Evolutionary conservation across 495 filamentous ascomycete genomes (phyloP).

Genomic region (Darksidea phi): DNA sequence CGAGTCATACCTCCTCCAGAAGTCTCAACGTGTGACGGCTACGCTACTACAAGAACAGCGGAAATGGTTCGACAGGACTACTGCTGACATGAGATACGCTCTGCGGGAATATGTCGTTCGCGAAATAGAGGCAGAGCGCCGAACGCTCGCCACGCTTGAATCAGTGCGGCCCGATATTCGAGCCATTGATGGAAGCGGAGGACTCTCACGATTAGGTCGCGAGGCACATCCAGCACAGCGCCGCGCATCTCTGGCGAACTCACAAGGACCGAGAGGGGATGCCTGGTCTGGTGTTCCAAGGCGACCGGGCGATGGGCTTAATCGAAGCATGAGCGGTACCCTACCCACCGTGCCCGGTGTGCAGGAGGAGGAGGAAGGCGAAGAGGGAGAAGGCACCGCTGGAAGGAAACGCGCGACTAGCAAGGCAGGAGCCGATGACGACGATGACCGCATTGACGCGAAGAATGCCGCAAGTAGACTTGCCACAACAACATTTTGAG

Average conservation of each 20-base stretch:
- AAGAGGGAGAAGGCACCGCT: conserved; percentile 48
- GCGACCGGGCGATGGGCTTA: conserved; percentile 69
- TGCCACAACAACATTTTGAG: conserved; percentile 85
- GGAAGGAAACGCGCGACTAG: conserved; percentile 62
- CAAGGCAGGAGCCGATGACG: conserved; percentile 70
- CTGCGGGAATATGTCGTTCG: conserved; percentile 91
- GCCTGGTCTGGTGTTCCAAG: conserved; percentile 95
- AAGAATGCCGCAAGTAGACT: conserved; percentile 90
- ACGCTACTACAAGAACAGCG: conserved; percentile 88
- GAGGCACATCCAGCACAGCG: conserved; percentile 78
- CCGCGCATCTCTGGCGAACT: conserved; percentile 73
- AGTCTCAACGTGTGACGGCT: conserved; percentile 80
- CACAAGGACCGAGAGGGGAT: conserved; percentile 93
- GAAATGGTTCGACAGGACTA: conserved; percentile 85
- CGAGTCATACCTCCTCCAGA: conserved; percentile 75
- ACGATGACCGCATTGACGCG: conserved; percentile 92
- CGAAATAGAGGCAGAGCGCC: conserved; percentile 92
- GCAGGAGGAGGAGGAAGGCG: conserved; percentile 49
- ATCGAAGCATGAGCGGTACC: conserved; percentile 72
- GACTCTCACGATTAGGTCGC: conserved; percentile 81
- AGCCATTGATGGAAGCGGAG: conserved; percentile 85
- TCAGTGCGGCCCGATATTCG: conserved; percentile 88
- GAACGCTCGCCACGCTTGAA: conserved; percentile 88
- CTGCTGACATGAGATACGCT: conserved; percentile 71
- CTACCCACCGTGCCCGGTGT: conserved; percentile 48